Conservation (phyloP, 495 filamentous ascomycete species). For the Hyaloscypha bicolor region DNA sequence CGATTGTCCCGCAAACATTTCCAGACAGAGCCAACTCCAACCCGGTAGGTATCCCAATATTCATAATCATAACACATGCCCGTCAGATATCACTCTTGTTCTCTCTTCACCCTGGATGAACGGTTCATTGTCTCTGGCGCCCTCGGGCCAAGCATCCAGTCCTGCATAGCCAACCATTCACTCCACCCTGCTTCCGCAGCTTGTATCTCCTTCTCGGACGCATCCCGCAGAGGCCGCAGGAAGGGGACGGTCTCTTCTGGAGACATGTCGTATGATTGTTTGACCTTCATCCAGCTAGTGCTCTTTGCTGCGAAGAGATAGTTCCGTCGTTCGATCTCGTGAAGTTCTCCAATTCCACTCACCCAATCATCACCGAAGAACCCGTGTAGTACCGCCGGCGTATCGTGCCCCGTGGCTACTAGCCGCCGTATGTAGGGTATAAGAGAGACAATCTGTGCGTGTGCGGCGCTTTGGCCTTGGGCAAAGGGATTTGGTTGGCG, state of each 20-base stretch:
- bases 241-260: slow-evolving; percentile 84
- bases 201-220: slow-evolving; percentile 78
- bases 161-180: slow-evolving; percentile 36
- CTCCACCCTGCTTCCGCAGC: slow-evolving; percentile 75
- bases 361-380: slow-evolving; percentile 95
- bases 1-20: neutral
- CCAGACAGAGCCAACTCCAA: neutral
- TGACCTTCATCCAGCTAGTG: slow-evolving; percentile 83
- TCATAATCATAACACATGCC: neutral
- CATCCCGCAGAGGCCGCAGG: slow-evolving; percentile 73
- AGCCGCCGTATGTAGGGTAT: slow-evolving; percentile 89
- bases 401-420: slow-evolving; percentile 89
- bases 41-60: neutral
- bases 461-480: slow-evolving; percentile 15
- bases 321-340: slow-evolving; percentile 90
- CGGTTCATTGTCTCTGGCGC: slow-evolving; percentile 59
- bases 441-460: slow-evolving; percentile 61
- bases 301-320: slow-evolving; percentile 95
- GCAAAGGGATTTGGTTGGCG: slow-evolving; percentile 34
- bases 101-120: slow-evolving; percentile 90
- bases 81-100: slow-evolving; percentile 37
- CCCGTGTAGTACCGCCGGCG: slow-evolving; percentile 80
- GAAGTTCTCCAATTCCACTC: slow-evolving; percentile 74
- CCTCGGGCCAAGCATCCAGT: slow-evolving; percentile 39
- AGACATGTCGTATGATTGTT: slow-evolving; percentile 84